These are phyloP conservation scores for Fusarium annulatum DNA, from an alignment of 2,329 filamentous ascomycete genomes.

Conservation along the genomic window DNA sequence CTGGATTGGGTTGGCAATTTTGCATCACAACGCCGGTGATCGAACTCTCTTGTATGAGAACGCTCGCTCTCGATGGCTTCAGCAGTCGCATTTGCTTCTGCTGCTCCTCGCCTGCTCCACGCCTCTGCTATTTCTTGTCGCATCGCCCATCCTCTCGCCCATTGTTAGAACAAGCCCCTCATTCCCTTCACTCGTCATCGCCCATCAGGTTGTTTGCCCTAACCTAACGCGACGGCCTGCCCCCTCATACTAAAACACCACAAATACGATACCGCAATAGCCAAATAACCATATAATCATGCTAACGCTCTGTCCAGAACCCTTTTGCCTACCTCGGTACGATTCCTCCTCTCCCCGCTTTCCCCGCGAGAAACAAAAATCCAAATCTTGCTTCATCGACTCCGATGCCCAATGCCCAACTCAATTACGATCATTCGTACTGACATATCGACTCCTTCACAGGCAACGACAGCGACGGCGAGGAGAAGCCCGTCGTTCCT, in stretches of 20 bases:
- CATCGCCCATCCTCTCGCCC: not conserved
- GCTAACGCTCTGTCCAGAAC: slow-evolving; percentile 73
- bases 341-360: slow-evolving; percentile 47
- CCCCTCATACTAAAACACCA: not conserved
- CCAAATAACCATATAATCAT: slow-evolving; percentile 3
- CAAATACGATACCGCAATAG: slow-evolving; percentile 2
- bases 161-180: slow-evolving; percentile 32
- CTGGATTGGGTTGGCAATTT: slow-evolving; percentile 14
- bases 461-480: slow-evolving; percentile 72
- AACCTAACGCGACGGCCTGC: slow-evolving; percentile 24
- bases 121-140: not conserved
- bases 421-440: slow-evolving; percentile 37
- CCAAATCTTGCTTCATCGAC: slow-evolving; percentile 34
- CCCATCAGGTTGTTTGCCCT: slow-evolving; percentile 38
- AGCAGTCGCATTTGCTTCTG: not conserved
- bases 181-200: slow-evolving; percentile 34
- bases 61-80: slow-evolving; percentile 24
- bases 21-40: slow-evolving; percentile 16
- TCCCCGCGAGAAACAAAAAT: slow-evolving; percentile 24
- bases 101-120: not conserved
- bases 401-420: slow-evolving; percentile 21
- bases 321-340: slow-evolving; percentile 98
- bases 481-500: slow-evolving; percentile 81
- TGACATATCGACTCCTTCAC: slow-evolving; percentile 34
- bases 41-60: not conserved